Conservation (phyloP, 2,329 filamentous ascomycete species). For the Emericellopsis cladophorae region DNA sequence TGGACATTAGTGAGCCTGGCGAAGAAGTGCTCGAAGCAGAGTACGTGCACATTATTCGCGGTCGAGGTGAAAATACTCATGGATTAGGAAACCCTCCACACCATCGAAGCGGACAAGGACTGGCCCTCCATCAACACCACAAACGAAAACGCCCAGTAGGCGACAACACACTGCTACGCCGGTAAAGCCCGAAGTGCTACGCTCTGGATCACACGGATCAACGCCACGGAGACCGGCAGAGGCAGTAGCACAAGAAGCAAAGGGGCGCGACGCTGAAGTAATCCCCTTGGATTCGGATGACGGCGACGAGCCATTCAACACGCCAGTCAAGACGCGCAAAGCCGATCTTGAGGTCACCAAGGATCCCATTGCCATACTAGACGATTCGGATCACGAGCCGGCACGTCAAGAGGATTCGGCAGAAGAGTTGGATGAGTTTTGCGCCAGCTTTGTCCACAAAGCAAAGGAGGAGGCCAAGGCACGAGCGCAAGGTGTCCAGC, state of each 20-base stretch:
- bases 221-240: too few relatives aligned
- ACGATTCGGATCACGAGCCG: conserved; percentile 4
- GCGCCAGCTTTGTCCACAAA: conserved; percentile 27
- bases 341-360: conserved; percentile 7
- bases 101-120: conserved; percentile 23
- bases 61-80: background rate
- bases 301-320: conserved; percentile 2
- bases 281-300: conserved; percentile 19
- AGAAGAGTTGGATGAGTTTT: conserved; percentile 7
- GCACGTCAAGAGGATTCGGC: background rate
- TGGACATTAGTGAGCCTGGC: too few relatives aligned
- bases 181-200: too few relatives aligned
- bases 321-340: background rate
- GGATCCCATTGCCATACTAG: conserved; percentile 10
- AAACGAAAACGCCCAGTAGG: conserved; percentile 1
- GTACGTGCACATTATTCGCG: too few relatives aligned
- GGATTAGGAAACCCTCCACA: conserved; percentile 19
- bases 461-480: conserved; percentile 14
- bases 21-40: too few relatives aligned
- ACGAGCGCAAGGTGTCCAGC: background rate
- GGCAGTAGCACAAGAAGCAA: too few relatives aligned
- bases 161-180: background rate
- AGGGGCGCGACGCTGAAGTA: conserved; percentile 2
- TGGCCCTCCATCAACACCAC: conserved; percentile 9
- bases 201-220: too few relatives aligned